phyloP scores from a whole-genome alignment of 2,329 filamentous ascomycete species.

The Hymenoscyphus occultus region DNA sequence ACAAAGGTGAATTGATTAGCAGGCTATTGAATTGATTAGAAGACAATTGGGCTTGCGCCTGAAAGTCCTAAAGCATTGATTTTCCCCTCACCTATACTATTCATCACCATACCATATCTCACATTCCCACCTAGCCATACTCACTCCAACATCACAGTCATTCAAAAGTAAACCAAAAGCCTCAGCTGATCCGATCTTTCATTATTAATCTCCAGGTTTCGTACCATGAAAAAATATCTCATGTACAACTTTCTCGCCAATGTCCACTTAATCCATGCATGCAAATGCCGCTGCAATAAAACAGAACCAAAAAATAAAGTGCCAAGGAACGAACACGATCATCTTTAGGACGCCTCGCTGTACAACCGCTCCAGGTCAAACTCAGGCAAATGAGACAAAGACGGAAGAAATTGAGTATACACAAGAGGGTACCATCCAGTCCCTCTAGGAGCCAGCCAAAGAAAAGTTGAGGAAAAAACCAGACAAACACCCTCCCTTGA shows the following conservation, averaged over 20 bases:
- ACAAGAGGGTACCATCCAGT: background rate
- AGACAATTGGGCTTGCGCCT: background rate
- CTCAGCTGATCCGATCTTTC: background rate
- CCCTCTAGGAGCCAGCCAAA: background rate
- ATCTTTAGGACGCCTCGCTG: slow-evolving; percentile 7
- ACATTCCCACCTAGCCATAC: background rate
- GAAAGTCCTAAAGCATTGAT: background rate
- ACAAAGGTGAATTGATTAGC: background rate
- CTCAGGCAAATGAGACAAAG: background rate
- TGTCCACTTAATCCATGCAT: background rate
- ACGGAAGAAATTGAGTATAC: background rate
- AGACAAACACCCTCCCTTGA: background rate
- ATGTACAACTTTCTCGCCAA: background rate
- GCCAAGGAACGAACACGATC: background rate
- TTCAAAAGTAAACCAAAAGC: background rate
- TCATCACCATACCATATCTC: background rate
- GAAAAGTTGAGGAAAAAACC: background rate
- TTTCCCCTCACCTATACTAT: background rate
- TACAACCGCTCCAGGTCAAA: background rate
- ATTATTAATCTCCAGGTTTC: slow-evolving; percentile 12
- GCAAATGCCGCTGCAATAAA: slow-evolving; percentile 11
- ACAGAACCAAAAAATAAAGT: background rate
- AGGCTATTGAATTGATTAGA: background rate
- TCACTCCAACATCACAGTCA: background rate
- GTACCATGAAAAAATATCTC: slow-evolving; percentile 3